Base-by-base conservation (phyloP, 768 basidiomycete species). In the Boletus subcaerulescens region DNA sequence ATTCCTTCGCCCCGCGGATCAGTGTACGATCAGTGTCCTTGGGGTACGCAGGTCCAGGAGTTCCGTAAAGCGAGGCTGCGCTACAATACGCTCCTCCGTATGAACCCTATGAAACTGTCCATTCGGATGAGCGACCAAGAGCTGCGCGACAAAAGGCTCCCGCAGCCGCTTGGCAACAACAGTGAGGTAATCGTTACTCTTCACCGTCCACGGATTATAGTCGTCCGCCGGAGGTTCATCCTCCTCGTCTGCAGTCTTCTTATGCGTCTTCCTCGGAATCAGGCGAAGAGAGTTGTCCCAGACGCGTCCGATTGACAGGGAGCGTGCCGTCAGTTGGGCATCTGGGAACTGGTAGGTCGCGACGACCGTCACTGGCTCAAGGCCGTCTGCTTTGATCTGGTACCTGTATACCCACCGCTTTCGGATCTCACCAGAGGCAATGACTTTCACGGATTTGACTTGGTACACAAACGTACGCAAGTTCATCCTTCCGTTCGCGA, bases 401-500 rank as follows among this genome's bases (percentile, higher is more conserved):
- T 68, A 69, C 52, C 20, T 50, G 52, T 63, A 54, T 4, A 46
- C 26, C 45, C n/a, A 7, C 33, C 51, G 57, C 45, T 59, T 63
- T 15, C 35, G 59, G 15, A 55, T 46, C 46, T 58, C 50, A 13
- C 38, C 24, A 38, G 60, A 46, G 2, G 50, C 22, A 15, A 44
- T 18, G 47, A 63, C 55, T 4, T 50, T 5, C 8, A 65, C 48
- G 6, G 60, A 58, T 9, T 11, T 47, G 41, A 67, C 60, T 29
- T 60, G 63, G 54, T 67, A 55, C 41, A 62, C 62, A 32, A 67
- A 70, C 38, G 45, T 42, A 31, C 63, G 61, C 44, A 67, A 29
- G 53, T 68, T 69, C 67, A 69, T 69, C 54, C 61, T 52, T 22
- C 66, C 66, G 20, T 67, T 69, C 14, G 66, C 66, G 36, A 67